Base-by-base conservation (phyloP, 1,284 basidiomycete genomes). In the Cutaneotrichosporon curvatum region DNA sequence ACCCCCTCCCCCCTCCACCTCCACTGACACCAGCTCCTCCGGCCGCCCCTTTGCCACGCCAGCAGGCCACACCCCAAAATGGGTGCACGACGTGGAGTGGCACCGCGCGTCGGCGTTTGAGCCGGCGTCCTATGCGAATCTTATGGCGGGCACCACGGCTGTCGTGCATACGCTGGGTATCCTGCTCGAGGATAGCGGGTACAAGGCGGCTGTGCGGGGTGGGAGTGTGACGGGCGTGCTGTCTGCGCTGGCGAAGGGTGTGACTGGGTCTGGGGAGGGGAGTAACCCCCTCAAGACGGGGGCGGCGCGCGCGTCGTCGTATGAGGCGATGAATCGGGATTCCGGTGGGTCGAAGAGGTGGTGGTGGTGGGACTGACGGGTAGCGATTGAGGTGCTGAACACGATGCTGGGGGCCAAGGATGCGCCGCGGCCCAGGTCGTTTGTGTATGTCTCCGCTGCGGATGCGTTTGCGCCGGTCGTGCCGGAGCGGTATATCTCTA, bases 161-260 rank as follows among this genome's bases (percentile, higher is more conserved):
- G 85, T 95, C 20, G 89, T 97, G 31, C 90, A 96, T 66, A 94
- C 95, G 1, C 78, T 97, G n/a, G 94, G 94, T 35, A 89, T 85
- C 33, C 79, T 98, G 40, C 76, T 97, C 40, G 89, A 95, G 68
- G 80, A 82, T 58, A 75, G 76, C 5, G 76, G 75, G 35, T 98
- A 98, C 77, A 98, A 98, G 70, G 64, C 73, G 25, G 79, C 81
- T 22, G 59, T 91, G 37, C 74, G 75, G 55, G 74, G 75, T 16
- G 80, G 80, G 6, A 75, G 85, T 57, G 47, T 83, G 20, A 58
- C 76, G 11, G 78, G 78, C 4, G 66, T 89, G 23, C 53, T 80
- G 32, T 70, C 75, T 40, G 76, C 47, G 59, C 61, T 55, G 63
- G 49, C 70, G 10, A 56, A 63, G 0, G 71, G 75, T 67, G 51